Base-by-base conservation (phyloP, 2,329 filamentous ascomycete genomes). In the Clonostachys rosea region DNA sequence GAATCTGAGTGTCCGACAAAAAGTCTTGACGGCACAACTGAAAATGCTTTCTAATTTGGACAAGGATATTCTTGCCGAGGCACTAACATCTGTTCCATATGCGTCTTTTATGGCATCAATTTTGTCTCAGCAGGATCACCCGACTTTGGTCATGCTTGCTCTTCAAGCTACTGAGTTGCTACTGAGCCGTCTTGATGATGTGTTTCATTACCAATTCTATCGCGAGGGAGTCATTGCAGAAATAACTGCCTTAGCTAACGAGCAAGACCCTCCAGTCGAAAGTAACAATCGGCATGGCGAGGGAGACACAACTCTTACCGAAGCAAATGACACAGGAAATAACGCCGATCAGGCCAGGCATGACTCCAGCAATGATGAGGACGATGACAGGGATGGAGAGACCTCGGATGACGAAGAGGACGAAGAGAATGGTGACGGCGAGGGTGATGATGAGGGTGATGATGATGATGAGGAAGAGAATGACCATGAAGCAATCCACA, bases 11-110 rank as follows among this genome's bases (percentile, higher is more conserved):
- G 94, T 99, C 39, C 87, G 95, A 18, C 90, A 97, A 62, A 96
- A 96, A 68, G 94, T 99, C 4, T 76, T 99, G 34, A 89, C 84
- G 17, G 94, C 92, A n/a, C 94, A 99, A 60, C 73, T 97, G 41
- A 97, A 97, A 70, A 97, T 99, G 90, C 78, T 99, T 10, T 96
- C 91, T 12, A 96, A 96, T 54, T 71, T 99, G n/a, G 90, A 96
- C 56, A 84, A 83, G 40, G 76, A 79, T 36, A 90, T 99, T 44
- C 78, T 99, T 5, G 79, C 89, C 51, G 92, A 96, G 57, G 87
- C 92, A 9, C 70, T 99, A 33, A 86, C 86, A 24, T 81, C 89
- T 14, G 91, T 99, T 2, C 89, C 94, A 0, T 99, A 97, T 65
- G 91, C 94, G 3, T 99, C 95, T 1, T 96, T 96, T 63, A 70